Base-by-base conservation (phyloP, 2,329 filamentous ascomycete species). In the Hortaea sp. region DNA sequence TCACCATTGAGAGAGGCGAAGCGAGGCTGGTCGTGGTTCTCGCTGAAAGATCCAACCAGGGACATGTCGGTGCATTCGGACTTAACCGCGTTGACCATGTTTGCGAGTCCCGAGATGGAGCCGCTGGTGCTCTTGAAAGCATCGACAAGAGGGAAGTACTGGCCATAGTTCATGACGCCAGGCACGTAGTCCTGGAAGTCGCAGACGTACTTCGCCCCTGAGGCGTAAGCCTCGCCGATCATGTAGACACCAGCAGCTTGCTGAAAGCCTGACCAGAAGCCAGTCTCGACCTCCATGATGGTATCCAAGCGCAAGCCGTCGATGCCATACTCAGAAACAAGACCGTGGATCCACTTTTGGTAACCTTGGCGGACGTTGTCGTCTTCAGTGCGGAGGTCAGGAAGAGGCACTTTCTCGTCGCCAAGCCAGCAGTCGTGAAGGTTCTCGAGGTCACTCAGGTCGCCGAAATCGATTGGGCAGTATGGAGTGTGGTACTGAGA, bases 311-410 rank as follows among this genome's bases (percentile, higher is more conserved):
- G 70, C n/a, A 76, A 55, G 1, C 73, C 74, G 55, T 77, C 74
- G 66, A 83, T 79, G 12, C 68, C 69, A 57, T 82, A 85, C 51
- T 79, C 76, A 2, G 68, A 59, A 1, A 84, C 74, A 0, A 84
- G 66, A 38, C 66, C 66, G 12, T 59, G 61, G 53, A 85, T 69
- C 82, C 82, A 85, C n/a, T 66, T 61, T 45, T 77, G 67, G 59
- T 76, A 77, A 2, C 76, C 64, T 11, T 60, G 59, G 28, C 71
- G 68, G 7, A 84, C 74, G 1, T 62, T 60, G 0, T 64, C 44
- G 29, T 69, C 66, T 38, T 75, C 70, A 0, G 81, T 85, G 46
- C 77, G 66, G 9, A 85, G 61, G 52, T 85, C 81, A 0, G 81
- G 78, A 1, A 85, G 73, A 0, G 72, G 68, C n/a, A 77, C 72